Evolutionary conservation across 2,329 filamentous ascomycete species (phyloP).

Genomic region (Cadophora luteo-olivacea): DNA sequence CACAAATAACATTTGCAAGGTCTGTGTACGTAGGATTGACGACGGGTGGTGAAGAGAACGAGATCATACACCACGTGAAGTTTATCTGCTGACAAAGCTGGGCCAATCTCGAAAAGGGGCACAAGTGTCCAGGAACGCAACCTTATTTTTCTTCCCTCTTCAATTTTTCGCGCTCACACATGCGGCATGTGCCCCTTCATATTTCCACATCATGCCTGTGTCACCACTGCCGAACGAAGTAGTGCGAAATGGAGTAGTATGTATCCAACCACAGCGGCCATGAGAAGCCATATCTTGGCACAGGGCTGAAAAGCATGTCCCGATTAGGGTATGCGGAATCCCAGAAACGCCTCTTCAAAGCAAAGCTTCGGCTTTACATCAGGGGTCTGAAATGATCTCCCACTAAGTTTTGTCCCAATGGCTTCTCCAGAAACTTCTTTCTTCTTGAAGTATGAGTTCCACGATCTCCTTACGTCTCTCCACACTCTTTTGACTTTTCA

Average conservation of each 20-base stretch:
- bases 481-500: slow-evolving; percentile 19
- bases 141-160: neutral
- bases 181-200: neutral
- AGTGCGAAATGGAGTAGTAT: neutral
- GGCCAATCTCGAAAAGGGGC: neutral
- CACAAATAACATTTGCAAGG: neutral
- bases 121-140: neutral
- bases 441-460: neutral
- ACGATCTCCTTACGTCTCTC: slow-evolving; percentile 7
- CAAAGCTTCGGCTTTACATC: slow-evolving; percentile 21
- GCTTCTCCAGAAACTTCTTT: neutral
- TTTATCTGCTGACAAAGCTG: neutral
- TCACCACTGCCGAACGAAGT: neutral
- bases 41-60: neutral
- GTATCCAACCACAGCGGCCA: neutral
- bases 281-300: slow-evolving; percentile 19
- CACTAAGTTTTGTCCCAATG: neutral
- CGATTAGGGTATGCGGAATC: neutral
- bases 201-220: slow-evolving; percentile 5
- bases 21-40: neutral
- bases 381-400: slow-evolving; percentile 16
- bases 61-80: neutral
- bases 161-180: neutral
- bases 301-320: slow-evolving; percentile 21
- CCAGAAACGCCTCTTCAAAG: slow-evolving; percentile 16